These are phyloP conservation scores for Coemansia sp. DNA, from an alignment of 192 early-diverging fungal species.

Conservation along the genomic window DNA sequence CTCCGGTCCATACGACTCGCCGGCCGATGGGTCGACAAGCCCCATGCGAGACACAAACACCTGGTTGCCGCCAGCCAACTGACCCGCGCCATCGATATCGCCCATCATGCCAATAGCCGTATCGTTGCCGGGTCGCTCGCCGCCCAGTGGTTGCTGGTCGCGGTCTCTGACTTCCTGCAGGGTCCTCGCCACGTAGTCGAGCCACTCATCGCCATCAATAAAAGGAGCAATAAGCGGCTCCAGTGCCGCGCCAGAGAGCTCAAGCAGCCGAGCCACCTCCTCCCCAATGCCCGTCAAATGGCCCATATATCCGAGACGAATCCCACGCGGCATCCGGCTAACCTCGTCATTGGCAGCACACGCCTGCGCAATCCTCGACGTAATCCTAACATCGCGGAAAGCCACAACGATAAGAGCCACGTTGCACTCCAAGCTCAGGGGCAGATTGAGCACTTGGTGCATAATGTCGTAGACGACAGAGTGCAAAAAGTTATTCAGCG, in stretches of 20 bases:
- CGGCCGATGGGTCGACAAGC: conserved; percentile 28
- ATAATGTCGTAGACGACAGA: conserved; percentile 98
- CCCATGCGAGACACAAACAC: conserved; percentile 55
- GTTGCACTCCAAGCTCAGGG: conserved; percentile 65
- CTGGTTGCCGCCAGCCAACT: conserved; percentile 16
- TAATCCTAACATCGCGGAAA: conserved; percentile 84
- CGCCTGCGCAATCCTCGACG: conserved; percentile 78
- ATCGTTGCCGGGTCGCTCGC: conserved; percentile 37
- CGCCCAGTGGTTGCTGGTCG: conserved; percentile 52
- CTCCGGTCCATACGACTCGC: conserved; percentile 26
- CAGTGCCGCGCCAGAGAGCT: conserved; percentile 57
- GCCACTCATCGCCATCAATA: conserved; percentile 53
- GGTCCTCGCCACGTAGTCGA: conserved; percentile 46
- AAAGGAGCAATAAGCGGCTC: conserved; percentile 45
- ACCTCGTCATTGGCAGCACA: conserved; percentile 80
- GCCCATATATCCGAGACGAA: conserved; percentile 96
- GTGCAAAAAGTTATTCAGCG: conserved; percentile 99
- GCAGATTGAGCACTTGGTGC: conserved; percentile 95
- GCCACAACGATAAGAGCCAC: conserved; percentile 62
- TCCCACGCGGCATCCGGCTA: conserved; percentile 80
- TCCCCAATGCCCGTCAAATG: conserved; percentile 97
- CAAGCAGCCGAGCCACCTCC: conserved; percentile 87
- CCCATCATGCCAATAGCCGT: conserved; percentile 5
- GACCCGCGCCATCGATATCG: conserved; percentile 12
- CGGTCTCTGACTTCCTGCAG: conserved; percentile 43